Evolutionary conservation across 306 rosid genomes (phyloP), one percentile per base, ranked within the genome.

Genomic region (Rosa multiflora): DNA sequence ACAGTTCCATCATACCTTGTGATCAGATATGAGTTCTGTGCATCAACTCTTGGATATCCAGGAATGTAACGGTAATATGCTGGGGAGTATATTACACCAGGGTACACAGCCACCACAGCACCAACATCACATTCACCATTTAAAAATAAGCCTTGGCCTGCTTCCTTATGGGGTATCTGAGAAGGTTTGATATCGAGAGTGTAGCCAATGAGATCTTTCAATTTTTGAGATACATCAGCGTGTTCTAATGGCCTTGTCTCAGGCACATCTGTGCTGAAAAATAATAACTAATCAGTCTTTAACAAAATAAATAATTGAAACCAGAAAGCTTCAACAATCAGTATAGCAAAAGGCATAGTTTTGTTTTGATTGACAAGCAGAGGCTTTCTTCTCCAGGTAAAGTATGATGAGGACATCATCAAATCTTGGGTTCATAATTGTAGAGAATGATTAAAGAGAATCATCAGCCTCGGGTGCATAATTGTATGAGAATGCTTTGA

Each of bases 51-150:
- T 3, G 98, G 99, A 82, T 95, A 95, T 75, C 98, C 98, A 5
- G 96, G 99, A 85, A 93, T 91, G 75, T 88, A 90, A 10, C 90
- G 96, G 84, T 95, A 93, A 84, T 88, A 89, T 42, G 94, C 96
- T 0, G 96, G 99, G 73, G 88, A 87, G 79, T 93, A 95, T 79
- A 91, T 81, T 52, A 93, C 81, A 14, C 97, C 99, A 6, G 97
- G 99, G 86, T 95, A 95, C 62, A 93, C 81, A 52, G 96, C 98
- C 76, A 95, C 67, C 26, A 91, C 91, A n/a, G 94, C 37, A 66
- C 98, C 97, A 4, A 88, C 90, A 81, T 91, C 90, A 42, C 83
- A 93, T 76, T 85, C 87, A 46, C 97, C 99, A 75, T 91, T 87
- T 76, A 95, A 14, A 79, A 88, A 95, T 72, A 95, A 82, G 70